Percentiles rank a stretch among this genome's conserved stretches.
Conservation (phyloP, 75 land plant species). For the Sequoiadendron giganteum region DNA sequence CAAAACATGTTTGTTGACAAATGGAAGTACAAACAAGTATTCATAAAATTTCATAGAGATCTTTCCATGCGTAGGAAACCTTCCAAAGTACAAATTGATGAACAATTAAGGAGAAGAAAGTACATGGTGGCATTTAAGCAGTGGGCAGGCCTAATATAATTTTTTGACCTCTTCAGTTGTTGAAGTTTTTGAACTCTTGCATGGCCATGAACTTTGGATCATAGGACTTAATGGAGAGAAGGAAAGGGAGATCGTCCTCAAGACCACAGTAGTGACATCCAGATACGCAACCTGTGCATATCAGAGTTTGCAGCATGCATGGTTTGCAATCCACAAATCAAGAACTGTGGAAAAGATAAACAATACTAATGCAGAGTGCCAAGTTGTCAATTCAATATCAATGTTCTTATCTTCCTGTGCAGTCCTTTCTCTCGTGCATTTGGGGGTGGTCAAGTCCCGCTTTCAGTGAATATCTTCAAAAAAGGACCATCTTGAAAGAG, state of each 20-base stretch:
- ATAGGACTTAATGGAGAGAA: not conserved
- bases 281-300: not conserved
- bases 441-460: not conserved
- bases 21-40: constrained; percentile 51
- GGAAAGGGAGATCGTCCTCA: not conserved
- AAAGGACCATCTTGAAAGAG: not conserved
- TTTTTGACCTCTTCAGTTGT: constrained; percentile 28
- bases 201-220: not conserved
- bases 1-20: constrained; percentile 43
- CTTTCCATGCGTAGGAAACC: constrained; percentile 42
- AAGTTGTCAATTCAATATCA: not conserved
- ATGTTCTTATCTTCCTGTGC: not conserved
- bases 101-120: constrained; percentile 37
- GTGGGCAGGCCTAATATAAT: constrained; percentile 24
- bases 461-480: not conserved
- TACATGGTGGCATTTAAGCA: constrained; percentile 25
- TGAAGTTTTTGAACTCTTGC: constrained; percentile 40
- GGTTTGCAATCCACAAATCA: not conserved
- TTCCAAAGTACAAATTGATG: constrained; percentile 33
- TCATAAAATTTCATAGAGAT: constrained; percentile 43
- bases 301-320: not conserved
- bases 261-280: not conserved
- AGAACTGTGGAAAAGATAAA: not conserved
- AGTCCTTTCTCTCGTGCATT: not conserved
- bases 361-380: not conserved